phyloP scores from a whole-genome alignment of 257 asterid species.

The Mentha longifolia region DNA sequence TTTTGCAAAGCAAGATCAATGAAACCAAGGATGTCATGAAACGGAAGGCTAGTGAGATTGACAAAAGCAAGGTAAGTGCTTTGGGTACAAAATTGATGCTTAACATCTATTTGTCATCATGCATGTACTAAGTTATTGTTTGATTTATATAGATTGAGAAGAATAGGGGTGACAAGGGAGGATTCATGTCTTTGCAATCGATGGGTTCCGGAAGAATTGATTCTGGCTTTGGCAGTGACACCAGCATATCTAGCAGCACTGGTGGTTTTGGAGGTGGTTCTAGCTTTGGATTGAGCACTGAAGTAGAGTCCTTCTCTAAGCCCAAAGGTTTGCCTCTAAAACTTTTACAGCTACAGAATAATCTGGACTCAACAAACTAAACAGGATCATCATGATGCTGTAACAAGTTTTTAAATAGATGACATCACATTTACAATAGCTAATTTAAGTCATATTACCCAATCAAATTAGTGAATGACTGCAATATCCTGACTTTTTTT shows the following conservation, averaged over 20 bases:
- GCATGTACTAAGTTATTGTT: slow-evolving; percentile 21
- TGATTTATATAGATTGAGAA: slow-evolving; percentile 64
- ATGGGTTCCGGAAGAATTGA: slow-evolving; percentile 80
- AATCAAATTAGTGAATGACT: too few relatives aligned
- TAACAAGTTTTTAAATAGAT: too few relatives aligned
- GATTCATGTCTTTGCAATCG: slow-evolving; percentile 68
- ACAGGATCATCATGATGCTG: neutral
- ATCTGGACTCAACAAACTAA: neutral
- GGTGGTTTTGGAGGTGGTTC: slow-evolving; percentile 72
- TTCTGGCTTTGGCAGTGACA: slow-evolving; percentile 76
- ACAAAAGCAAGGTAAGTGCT: slow-evolving; percentile 80
- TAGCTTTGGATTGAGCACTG: slow-evolving; percentile 66
- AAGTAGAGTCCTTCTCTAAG: slow-evolving; percentile 70
- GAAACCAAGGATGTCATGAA: slow-evolving; percentile 90
- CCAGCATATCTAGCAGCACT: slow-evolving; percentile 47
- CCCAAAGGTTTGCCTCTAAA: slow-evolving; percentile 58
- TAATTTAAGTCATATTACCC: too few relatives aligned
- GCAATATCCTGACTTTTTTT: neutral
- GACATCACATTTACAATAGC: too few relatives aligned
- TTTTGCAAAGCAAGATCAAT: slow-evolving; percentile 80
- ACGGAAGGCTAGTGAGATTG: slow-evolving; percentile 94
- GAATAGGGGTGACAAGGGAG: slow-evolving; percentile 77
- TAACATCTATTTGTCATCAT: slow-evolving; percentile 28
- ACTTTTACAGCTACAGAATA: slow-evolving; percentile 8
- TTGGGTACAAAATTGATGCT: slow-evolving; percentile 19